Evolutionary conservation across 208 protist species (phyloP), one percentile per base, ranked within the genome.

Genomic region (Borovskyia barvae): DNA sequence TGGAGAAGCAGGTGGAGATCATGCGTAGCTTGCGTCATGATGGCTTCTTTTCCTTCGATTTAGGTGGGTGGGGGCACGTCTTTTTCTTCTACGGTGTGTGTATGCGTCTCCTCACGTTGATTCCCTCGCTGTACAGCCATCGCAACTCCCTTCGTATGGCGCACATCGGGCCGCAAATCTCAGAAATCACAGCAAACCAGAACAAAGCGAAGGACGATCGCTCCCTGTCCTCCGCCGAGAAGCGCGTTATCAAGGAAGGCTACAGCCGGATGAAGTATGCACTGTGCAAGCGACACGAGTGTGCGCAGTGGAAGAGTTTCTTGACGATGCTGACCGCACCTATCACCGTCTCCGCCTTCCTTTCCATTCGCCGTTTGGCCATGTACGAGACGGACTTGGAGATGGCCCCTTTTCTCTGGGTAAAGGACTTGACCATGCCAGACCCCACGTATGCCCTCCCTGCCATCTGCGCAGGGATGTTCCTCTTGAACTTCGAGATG

Each of bases 401-500:
- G 57, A 89, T 75, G 75, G 79, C 85, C 22, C 70, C 82, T 7
- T 95, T 92, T 48, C 64, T 95, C 46, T 95, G 88, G 85, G 65
- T 92, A 25, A 71, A 59, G 24, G 88, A 95, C 62, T 53, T 95
- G 45, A 92, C 85, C 14, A 85, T 95, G 85, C 88, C 88, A 9
- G 88, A 95, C 73, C 85, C 88, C 2, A 92, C 84, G 15, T 90
- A 84, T 67, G 29, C 68, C 24, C 77, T 95, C 11, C 88, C 88
- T 2, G 26, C 77, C 45, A 87, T 92, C 49, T 95, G 88, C 70
- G 72, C 85, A 0, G 59, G 59, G 25, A 89, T 95, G 80, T 95
- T 95, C 68, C 57, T 95, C 14, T 19, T 87, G 24, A 95, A 95
- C 68, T 92, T 95, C 66, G 88, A 95, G 63, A 57, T 95, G 68